phyloP scores from a whole-genome alignment of 2,329 filamentous ascomycete genomes.

The Thyridium curvatum region DNA sequence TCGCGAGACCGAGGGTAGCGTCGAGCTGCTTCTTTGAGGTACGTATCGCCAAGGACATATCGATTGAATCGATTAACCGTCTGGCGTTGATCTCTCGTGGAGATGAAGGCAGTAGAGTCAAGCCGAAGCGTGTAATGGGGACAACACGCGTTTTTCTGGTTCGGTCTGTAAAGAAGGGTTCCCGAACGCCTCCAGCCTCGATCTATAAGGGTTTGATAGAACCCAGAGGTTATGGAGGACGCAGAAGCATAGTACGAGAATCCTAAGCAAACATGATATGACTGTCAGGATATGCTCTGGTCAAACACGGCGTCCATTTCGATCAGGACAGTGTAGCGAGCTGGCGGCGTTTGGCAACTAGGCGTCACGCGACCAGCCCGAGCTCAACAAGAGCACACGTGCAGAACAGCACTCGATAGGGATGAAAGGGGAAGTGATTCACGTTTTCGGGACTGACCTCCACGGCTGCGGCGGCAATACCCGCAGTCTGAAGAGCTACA shows the following conservation, averaged over 20 bases:
- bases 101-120: slow-evolving; percentile 57
- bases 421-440: slow-evolving; percentile 18
- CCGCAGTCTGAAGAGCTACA: slow-evolving; percentile 37
- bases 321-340: slow-evolving; percentile 2
- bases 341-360: background rate
- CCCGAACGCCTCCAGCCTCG: slow-evolving; percentile 73
- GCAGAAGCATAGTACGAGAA: slow-evolving; percentile 67
- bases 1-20: slow-evolving; percentile 62
- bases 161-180: slow-evolving; percentile 68
- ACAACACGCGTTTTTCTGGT: slow-evolving; percentile 77
- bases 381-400: background rate
- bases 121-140: slow-evolving; percentile 83
- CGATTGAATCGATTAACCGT: slow-evolving; percentile 68
- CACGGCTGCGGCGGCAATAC: slow-evolving; percentile 41
- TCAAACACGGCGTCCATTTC: slow-evolving; percentile 1
- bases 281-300: background rate
- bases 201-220: slow-evolving; percentile 69
- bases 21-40: slow-evolving; percentile 56
- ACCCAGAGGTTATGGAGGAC: slow-evolving; percentile 51
- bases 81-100: slow-evolving; percentile 68
- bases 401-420: background rate
- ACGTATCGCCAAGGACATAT: slow-evolving; percentile 62
- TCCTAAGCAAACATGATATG: slow-evolving; percentile 36
- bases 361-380: too few relatives aligned
- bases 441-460: slow-evolving; percentile 44